These are phyloP conservation scores for Sisymbrium altissimum DNA, from an alignment of 345 rosid genomes.

Conservation along the genomic window DNA sequence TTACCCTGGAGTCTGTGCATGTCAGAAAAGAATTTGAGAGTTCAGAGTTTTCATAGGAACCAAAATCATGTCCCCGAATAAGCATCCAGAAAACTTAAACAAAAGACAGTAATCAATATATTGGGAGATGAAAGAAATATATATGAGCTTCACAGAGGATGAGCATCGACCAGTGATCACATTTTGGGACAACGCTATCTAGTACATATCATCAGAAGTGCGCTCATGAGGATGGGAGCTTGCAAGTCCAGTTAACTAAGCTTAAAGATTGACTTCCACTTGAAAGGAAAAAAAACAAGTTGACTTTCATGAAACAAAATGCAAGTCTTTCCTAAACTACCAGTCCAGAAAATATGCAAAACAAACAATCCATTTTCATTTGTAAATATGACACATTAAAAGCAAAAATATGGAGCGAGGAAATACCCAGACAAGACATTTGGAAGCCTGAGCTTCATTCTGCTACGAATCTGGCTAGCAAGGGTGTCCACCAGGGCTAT, in stretches of 20 bases:
- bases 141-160: constrained; percentile 1
- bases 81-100: constrained; percentile 16
- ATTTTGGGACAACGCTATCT: background rate
- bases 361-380: constrained; percentile 6
- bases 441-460: background rate
- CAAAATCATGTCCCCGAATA: constrained; percentile 1
- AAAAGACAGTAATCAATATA: background rate
- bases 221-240: background rate
- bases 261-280: constrained; percentile 8
- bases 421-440: constrained; percentile 42
- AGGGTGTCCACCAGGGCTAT: background rate
- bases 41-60: constrained; percentile 30
- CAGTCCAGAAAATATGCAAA: background rate
- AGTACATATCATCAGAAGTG: constrained; percentile 3
- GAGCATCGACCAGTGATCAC: background rate
- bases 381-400: background rate
- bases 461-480: background rate
- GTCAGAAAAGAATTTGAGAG: constrained; percentile 62
- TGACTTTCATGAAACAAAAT: constrained; percentile 9
- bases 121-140: constrained; percentile 22
- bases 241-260: constrained; percentile 7
- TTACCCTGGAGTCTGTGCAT: constrained; percentile 89
- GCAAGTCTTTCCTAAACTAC: constrained; percentile 2
- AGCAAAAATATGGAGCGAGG: constrained; percentile 33
- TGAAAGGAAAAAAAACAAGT: background rate